Evolutionary conservation across 257 asterid genomes (phyloP).

Genomic region (Capsicum rhomboideum): DNA sequence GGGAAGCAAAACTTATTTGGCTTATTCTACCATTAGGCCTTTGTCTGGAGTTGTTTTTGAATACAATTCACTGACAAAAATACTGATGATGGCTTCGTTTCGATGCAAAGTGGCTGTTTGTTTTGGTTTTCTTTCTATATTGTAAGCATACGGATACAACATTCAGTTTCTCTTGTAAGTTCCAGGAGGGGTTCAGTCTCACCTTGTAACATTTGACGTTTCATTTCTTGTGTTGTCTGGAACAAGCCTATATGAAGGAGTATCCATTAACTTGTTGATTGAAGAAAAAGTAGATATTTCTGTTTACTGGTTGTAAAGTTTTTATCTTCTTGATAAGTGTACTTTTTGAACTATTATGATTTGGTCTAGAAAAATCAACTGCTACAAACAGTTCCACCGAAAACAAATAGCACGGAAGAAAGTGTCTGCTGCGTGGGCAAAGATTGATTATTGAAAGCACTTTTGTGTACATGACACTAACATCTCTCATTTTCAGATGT

Average conservation of each 20-base stretch:
- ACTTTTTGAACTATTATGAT: not conserved
- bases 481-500: conserved; percentile 40
- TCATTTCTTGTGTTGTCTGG: not conserved
- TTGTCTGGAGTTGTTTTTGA: not conserved
- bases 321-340: not conserved
- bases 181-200: not conserved
- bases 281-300: not conserved
- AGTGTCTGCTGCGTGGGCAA: not conserved
- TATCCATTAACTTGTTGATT: not conserved
- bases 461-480: not conserved
- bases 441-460: not conserved
- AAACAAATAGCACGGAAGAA: not conserved
- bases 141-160: not conserved
- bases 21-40: not conserved
- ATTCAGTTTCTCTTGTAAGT: not conserved
- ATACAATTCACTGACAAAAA: not conserved
- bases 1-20: not conserved
- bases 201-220: not conserved
- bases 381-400: not conserved
- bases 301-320: not conserved
- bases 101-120: not conserved
- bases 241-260: not conserved
- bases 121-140: not conserved
- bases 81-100: not conserved
- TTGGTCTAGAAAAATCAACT: not conserved